Evolutionary conservation across 306 rosid genomes (phyloP).

Genomic region (Cajanus cajan): DNA sequence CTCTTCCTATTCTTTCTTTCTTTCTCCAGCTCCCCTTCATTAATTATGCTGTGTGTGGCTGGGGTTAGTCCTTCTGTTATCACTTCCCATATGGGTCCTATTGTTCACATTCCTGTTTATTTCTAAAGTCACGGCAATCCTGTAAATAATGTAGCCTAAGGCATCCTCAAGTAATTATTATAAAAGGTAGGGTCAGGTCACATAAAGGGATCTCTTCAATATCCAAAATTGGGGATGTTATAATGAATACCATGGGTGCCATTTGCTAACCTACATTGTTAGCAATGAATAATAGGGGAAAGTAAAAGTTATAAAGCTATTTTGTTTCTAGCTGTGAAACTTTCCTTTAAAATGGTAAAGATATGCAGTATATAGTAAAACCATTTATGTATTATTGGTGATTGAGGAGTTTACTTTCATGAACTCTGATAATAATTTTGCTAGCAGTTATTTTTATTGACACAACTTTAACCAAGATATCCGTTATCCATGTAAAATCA

Average conservation of each 20-base stretch:
- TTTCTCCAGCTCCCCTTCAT: too few species aligned
- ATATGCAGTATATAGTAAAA: neutral
- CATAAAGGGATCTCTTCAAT: too few species aligned
- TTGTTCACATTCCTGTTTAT: too few species aligned
- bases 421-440: slow-evolving; percentile 9
- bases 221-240: too few species aligned
- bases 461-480: neutral
- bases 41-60: too few species aligned
- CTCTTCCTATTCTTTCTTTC: too few species aligned
- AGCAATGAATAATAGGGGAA: neutral
- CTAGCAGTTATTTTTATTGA: neutral
- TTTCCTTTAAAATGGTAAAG: neutral
- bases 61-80: too few species aligned
- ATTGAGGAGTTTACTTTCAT: neutral
- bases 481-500: neutral
- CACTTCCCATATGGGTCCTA: too few species aligned
- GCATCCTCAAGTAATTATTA: too few species aligned
- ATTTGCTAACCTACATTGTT: neutral
- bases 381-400: neutral
- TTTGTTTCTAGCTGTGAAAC: neutral
- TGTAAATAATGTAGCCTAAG: too few species aligned
- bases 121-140: too few species aligned
- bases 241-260: neutral
- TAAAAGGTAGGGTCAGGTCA: too few species aligned
- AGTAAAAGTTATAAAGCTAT: neutral